A percentile compares a stretch with the other conserved stretches of the same genome.
Conservation (phyloP, 2,329 filamentous ascomycete species). For the Colletotrichum sp. region DNA sequence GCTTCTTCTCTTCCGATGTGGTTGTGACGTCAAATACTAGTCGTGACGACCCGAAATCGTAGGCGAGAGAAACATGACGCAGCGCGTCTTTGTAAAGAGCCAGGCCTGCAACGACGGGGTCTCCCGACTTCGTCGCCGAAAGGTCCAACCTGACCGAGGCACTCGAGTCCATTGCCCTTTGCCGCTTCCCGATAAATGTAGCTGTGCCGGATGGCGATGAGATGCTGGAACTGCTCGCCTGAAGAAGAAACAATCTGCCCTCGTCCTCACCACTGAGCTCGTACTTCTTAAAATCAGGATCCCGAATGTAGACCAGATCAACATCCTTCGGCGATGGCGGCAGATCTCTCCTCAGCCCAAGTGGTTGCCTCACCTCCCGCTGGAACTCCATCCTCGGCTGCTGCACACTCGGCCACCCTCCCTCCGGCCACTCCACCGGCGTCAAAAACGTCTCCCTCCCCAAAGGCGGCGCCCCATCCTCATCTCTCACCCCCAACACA, state of each 20-base stretch:
- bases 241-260: neutral
- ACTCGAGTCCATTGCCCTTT: neutral
- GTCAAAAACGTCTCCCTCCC: conserved; percentile 5
- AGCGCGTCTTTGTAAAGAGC: conserved; percentile 13
- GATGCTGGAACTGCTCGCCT: neutral
- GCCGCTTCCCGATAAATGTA: conserved; percentile 2
- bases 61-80: neutral
- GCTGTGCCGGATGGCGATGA: neutral
- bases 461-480: neutral
- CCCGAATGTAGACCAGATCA: neutral
- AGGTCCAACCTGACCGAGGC: neutral
- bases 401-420: neutral
- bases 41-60: neutral
- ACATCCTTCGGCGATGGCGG: neutral
- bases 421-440: neutral
- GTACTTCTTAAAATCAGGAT: neutral
- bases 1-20: neutral
- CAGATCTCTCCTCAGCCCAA: neutral
- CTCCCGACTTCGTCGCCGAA: neutral
- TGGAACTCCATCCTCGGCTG: neutral
- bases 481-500: neutral
- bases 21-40: neutral
- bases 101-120: neutral
- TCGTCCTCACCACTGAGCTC: neutral
- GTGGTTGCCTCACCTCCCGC: neutral